Evolutionary conservation across 2,329 filamentous ascomycete species (phyloP).

Genomic region (Exophiala sp.): DNA sequence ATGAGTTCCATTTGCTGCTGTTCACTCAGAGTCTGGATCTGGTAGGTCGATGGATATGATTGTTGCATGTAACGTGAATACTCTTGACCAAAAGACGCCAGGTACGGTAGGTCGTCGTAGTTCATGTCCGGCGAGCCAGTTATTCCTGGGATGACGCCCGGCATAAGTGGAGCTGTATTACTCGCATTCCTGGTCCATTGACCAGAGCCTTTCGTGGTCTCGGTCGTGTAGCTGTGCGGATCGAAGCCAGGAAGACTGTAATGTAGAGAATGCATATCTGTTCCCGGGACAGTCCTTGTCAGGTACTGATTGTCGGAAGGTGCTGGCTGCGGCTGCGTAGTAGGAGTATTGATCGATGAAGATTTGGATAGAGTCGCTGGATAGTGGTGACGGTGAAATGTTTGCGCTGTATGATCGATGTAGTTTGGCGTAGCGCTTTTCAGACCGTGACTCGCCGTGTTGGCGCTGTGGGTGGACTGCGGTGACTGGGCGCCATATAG

Average conservation of each 20-base stretch:
- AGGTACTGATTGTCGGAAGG: slow-evolving; percentile 11
- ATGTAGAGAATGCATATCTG: slow-evolving; percentile 15
- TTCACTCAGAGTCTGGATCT: slow-evolving; percentile 66
- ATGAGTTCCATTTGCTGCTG: slow-evolving; percentile 79
- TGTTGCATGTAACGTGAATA: slow-evolving; percentile 46
- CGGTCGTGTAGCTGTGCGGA: slow-evolving; percentile 14
- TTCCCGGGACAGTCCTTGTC: slow-evolving; percentile 5
- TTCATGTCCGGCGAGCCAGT: slow-evolving; percentile 22
- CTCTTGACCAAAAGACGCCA: slow-evolving; percentile 41
- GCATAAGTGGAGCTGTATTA: slow-evolving; percentile 19
- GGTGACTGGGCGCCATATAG: slow-evolving; percentile 33
- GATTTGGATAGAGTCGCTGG: not conserved
- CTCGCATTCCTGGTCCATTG: slow-evolving; percentile 17
- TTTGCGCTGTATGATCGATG: slow-evolving; percentile 13
- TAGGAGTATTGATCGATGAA: slow-evolving; percentile 1
- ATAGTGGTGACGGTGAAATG: not conserved
- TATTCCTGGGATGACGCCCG: slow-evolving; percentile 21
- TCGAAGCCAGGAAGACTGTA: slow-evolving; percentile 24
- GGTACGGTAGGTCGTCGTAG: slow-evolving; percentile 35
- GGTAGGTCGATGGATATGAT: slow-evolving; percentile 43
- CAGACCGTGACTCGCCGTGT: slow-evolving; percentile 30
- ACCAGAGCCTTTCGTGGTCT: slow-evolving; percentile 4
- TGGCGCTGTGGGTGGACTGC: slow-evolving; percentile 29
- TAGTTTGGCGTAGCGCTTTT: slow-evolving; percentile 27
- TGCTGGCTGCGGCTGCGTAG: slow-evolving; percentile 8